A percentile compares a stretch with the other conserved stretches of the same genome.
Conservation (phyloP, 228 moss, liverwort and hornwort species). For the Sphagnum fallax region DNA sequence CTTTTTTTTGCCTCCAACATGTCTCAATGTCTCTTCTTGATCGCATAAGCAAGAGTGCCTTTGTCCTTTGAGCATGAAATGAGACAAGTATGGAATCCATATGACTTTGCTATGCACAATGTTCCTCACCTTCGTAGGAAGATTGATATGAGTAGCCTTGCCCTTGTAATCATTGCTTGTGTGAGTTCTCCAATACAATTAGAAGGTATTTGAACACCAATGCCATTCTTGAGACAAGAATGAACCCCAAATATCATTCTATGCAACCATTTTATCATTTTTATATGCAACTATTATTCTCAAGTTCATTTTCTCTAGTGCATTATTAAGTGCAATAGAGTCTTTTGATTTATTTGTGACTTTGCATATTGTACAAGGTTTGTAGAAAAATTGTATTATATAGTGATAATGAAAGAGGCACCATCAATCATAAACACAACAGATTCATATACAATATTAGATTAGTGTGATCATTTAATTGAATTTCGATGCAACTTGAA, state of each 20-base stretch:
- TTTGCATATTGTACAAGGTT: slow-evolving; percentile 28
- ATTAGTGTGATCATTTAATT: no score
- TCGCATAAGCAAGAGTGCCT: slow-evolving; percentile 91
- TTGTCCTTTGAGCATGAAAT: slow-evolving; percentile 66
- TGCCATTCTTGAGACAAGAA: slow-evolving; percentile 71
- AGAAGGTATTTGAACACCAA: slow-evolving; percentile 93
- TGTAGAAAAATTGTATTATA: no score
- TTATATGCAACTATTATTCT: slow-evolving; percentile 74
- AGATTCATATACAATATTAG: no score
- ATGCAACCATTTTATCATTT: slow-evolving; percentile 85
- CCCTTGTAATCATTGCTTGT: slow-evolving; percentile 42
- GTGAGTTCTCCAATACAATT: slow-evolving; percentile 73
- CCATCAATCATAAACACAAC: no score
- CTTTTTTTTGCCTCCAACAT: slow-evolving; percentile 75
- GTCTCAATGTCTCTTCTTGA: slow-evolving; percentile 91
- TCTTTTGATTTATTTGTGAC: slow-evolving; percentile 61
- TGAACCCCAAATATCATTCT: slow-evolving; percentile 71
- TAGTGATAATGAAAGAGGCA: no score
- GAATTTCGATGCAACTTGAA: no score
- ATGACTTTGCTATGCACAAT: slow-evolving; percentile 25
- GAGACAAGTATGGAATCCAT: slow-evolving; percentile 56
- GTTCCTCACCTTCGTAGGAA: slow-evolving; percentile 40
- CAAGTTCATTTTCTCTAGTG: slow-evolving; percentile 60
- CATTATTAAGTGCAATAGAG: slow-evolving; percentile 39
- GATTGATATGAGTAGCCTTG: slow-evolving; percentile 18